These are phyloP conservation scores for Xylariaceae sp. DNA, from an alignment of 2,329 filamentous ascomycete genomes.

Conservation along the genomic window DNA sequence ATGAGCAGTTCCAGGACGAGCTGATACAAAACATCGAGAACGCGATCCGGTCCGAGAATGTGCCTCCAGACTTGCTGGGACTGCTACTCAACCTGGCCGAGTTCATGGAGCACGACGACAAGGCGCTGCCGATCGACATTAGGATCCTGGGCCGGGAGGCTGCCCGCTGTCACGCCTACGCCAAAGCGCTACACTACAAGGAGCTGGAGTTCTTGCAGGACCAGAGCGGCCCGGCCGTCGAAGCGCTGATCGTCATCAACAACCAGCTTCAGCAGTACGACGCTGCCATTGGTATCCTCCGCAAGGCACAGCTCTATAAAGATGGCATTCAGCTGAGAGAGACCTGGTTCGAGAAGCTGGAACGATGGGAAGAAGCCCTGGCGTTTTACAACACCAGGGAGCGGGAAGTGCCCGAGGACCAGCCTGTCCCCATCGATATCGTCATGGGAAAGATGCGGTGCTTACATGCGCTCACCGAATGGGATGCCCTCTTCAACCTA, in stretches of 20 bases:
- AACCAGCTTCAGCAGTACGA: conserved; percentile 98
- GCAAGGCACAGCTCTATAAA: conserved; percentile 91
- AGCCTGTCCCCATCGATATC: conserved; percentile 72
- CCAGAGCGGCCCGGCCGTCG: conserved; percentile 89
- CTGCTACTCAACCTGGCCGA: conserved; percentile 93
- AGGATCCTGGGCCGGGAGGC: conserved; percentile 90
- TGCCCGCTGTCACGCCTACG: conserved; percentile 93
- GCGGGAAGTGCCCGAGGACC: conserved; percentile 54
- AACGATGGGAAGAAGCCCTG: conserved; percentile 96
- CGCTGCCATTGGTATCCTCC: conserved; percentile 93
- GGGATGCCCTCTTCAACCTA: conserved; percentile 84
- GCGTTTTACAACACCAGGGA: conserved; percentile 88
- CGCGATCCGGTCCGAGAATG: conserved; percentile 89
- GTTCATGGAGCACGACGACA: conserved; percentile 99
- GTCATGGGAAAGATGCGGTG: conserved; percentile 99
- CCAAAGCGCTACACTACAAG: conserved; percentile 97
- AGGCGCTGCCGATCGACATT: conserved; percentile 95
- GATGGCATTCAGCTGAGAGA: conserved; percentile 92
- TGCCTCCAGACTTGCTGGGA: conserved; percentile 91
- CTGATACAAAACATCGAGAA: conserved; percentile 93
- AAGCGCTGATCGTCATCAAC: conserved; percentile 98
- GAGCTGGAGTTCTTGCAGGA: conserved; percentile 97
- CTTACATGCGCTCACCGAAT: conserved; percentile 92
- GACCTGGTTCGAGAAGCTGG: conserved; percentile 98
- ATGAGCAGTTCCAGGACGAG: conserved; percentile 95